Base-by-base conservation (phyloP, 2,329 filamentous ascomycete genomes). In the Neofusicoccum umdonicola region DNA sequence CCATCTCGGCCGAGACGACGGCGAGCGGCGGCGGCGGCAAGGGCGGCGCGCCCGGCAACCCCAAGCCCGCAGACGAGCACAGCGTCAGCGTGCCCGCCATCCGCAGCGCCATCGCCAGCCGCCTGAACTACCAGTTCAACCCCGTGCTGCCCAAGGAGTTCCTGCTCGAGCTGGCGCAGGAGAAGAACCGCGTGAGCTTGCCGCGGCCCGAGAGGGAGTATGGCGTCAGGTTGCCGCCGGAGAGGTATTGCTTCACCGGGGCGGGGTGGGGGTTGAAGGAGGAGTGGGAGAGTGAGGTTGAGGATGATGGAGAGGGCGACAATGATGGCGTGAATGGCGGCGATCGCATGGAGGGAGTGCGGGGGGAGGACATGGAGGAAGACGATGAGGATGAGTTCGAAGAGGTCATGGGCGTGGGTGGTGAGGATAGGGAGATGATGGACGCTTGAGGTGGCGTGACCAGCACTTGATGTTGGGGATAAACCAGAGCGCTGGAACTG, bases 131-230 rank as follows among this genome's bases (percentile, higher is more conserved):
- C 73, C 88, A 91, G 73, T 93, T 92, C 77, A 82, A 83, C 80
- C 84, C 67, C 78, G 85, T 67, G 81, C 83, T 72, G 80, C 85
- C 86, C 0, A 93, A 93, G 73, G 91, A 94, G 69, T 93, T 90
- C 76, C 83, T 93, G 80, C 79, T 88, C 64, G 90, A 93, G 74
- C 80, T 92, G n/a, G 91, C 90, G 12, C 82, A 84, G 67, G 87
- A 90, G 73, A 81, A 88, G 68, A 93, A 93, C 78, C 86, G 85
- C 70, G 81, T 89, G 34, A 84, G 83, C 1, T 77, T 93, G 67
- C 84, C 84, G 45, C 77, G 81, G 68, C 82, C 86, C n/a, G 82
- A 85, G 67, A 77, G 84, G 51, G 81, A 83, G 54, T 86, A 81
- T 70, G 87, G 86, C 2, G 78, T 88, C 65, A 78, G 85, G 65